Evolutionary conservation across 768 basidiomycete genomes (phyloP).

Genomic region (Kwoniella botswanensis): DNA sequence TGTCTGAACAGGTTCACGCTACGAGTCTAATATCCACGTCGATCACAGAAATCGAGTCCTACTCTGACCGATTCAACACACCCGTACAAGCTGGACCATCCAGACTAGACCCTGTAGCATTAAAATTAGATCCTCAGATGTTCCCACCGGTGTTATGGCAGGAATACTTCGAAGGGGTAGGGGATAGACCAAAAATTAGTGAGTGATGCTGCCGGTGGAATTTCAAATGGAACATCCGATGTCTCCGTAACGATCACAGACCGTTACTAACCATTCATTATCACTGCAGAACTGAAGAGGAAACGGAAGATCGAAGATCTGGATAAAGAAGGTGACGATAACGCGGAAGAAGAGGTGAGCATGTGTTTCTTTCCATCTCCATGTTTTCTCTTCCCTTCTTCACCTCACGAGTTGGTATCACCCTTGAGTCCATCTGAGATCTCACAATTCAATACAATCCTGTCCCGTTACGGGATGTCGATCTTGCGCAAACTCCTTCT

Average conservation of each 20-base stretch:
- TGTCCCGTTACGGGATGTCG: too few species aligned
- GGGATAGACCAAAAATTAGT: slow-evolving; percentile 22
- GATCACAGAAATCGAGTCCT: slow-evolving; percentile 49
- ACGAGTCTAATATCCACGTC: background rate
- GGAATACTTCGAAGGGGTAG: slow-evolving; percentile 42
- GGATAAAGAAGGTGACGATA: slow-evolving; percentile 31
- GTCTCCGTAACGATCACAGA: too few species aligned
- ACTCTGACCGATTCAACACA: slow-evolving; percentile 39
- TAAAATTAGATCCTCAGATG: slow-evolving; percentile 38
- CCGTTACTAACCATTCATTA: too few species aligned
- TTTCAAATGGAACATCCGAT: too few species aligned
- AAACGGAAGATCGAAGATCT: slow-evolving; percentile 19
- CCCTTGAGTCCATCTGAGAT: too few species aligned
- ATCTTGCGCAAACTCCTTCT: too few species aligned
- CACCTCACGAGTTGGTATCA: too few species aligned
- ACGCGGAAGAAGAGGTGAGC: slow-evolving; percentile 39
- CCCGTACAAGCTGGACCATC: slow-evolving; percentile 15
- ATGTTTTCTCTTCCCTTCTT: too few species aligned
- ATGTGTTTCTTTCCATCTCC: background rate
- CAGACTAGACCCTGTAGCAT: slow-evolving; percentile 27
- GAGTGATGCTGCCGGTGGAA: background rate
- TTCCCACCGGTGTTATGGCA: slow-evolving; percentile 49
- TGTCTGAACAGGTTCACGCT: background rate
- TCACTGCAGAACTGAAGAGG: slow-evolving; percentile 16
- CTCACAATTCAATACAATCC: too few species aligned